phyloP scores from a whole-genome alignment of 306 rosid genomes.

The Amphicarpaea edgeworthii region DNA sequence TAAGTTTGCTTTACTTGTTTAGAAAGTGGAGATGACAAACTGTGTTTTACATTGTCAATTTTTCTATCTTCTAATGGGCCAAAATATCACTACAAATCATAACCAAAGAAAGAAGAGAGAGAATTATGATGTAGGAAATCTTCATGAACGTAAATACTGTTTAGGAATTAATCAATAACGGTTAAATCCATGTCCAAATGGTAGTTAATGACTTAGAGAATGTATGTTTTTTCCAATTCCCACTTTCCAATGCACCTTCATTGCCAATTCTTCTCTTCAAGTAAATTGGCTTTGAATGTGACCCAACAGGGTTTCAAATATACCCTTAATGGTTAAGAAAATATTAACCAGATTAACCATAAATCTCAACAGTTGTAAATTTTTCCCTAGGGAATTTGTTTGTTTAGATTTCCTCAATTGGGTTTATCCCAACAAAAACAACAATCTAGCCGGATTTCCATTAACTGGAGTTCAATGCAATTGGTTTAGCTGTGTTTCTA shows the following conservation, averaged over 20 bases:
- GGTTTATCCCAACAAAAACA: constrained; percentile 9
- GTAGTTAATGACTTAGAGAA: neutral
- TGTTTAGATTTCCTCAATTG: constrained; percentile 8
- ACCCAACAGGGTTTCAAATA: neutral
- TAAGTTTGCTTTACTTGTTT: constrained; percentile 39
- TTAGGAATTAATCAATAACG: constrained; percentile 2
- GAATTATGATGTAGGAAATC: constrained; percentile 35
- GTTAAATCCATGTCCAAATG: constrained; percentile 27
- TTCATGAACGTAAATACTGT: constrained; percentile 17
- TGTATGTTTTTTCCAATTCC: neutral
- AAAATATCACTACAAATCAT: constrained; percentile 9
- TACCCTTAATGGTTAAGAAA: neutral
- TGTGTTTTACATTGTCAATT: constrained; percentile 27
- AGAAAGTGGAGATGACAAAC: constrained; percentile 38
- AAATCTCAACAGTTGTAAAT: neutral
- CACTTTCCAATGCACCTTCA: neutral
- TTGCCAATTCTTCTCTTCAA: neutral
- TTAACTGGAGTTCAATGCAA: neutral
- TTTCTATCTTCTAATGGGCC: constrained; percentile 35
- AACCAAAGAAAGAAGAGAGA: constrained; percentile 27
- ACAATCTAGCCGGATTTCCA: neutral
- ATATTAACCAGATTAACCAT: neutral
- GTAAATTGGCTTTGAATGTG: neutral
- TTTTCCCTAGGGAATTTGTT: neutral
- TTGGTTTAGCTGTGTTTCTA: neutral